phyloP scores from a whole-genome alignment of 768 basidiomycete genomes.

The Suillus spraguei region DNA sequence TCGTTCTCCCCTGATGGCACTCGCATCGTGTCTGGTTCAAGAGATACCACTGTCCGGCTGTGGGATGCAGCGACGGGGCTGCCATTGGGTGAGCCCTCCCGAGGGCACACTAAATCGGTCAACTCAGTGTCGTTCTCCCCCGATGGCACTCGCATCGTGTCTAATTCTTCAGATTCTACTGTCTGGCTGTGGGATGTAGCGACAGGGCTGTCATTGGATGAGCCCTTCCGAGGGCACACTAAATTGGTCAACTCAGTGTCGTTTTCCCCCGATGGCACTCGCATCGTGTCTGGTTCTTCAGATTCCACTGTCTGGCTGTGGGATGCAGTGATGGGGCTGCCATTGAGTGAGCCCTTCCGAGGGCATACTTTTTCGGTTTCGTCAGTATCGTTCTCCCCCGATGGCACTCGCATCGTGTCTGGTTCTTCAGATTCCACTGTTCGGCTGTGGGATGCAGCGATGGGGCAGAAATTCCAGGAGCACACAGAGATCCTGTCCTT shows the following conservation, averaged over 20 bases:
- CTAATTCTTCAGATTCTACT: neutral
- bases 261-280: neutral
- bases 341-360: neutral
- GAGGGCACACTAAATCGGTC: neutral
- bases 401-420: neutral
- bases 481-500: neutral
- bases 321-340: neutral
- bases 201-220: too few species aligned
- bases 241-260: too few species aligned
- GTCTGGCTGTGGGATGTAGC: neutral
- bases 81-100: conserved; percentile 12
- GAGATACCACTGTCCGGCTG: conserved; percentile 9
- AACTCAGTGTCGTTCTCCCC: neutral
- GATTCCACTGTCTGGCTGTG: neutral
- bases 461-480: neutral
- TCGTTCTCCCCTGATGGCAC: too few species aligned
- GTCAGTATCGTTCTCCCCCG: neutral
- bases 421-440: neutral
- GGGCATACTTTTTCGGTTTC: fast-evolving
- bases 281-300: neutral
- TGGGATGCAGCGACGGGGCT: conserved; percentile 20
- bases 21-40: too few species aligned
- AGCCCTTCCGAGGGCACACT: too few species aligned
- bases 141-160: neutral
- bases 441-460: neutral